These are phyloP conservation scores for Flaveria brownii DNA, from an alignment of 129 eudicot species.

Conservation along the genomic window DNA sequence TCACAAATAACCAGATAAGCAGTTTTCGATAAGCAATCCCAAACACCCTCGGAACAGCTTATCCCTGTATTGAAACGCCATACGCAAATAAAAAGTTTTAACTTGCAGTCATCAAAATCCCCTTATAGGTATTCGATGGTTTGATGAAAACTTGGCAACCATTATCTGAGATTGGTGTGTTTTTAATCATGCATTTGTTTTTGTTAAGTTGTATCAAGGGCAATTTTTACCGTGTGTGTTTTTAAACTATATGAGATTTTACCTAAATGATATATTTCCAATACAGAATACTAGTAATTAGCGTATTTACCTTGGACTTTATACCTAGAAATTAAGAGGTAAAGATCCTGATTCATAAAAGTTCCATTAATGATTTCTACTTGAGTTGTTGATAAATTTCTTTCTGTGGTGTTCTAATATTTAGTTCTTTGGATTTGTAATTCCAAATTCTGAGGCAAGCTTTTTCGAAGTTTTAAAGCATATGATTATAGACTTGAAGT, in stretches of 20 bases:
- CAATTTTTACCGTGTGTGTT: not conserved
- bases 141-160: not conserved
- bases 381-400: not conserved
- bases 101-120: not conserved
- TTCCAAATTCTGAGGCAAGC: not conserved
- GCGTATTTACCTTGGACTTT: not conserved
- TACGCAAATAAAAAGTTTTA: not conserved
- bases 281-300: not conserved
- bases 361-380: not conserved
- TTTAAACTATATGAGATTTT: not conserved
- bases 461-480: no score
- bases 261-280: not conserved
- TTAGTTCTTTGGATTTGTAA: not conserved
- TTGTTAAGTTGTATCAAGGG: conserved; percentile 4
- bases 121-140: not conserved
- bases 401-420: not conserved
- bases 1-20: not conserved
- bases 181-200: not conserved
- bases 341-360: not conserved
- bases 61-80: not conserved
- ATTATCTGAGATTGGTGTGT: not conserved
- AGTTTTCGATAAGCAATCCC: not conserved
- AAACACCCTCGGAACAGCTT: not conserved
- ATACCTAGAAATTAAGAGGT: not conserved
- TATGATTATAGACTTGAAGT: no score